These are phyloP conservation scores for Rhynchospora tenuis DNA, from an alignment of 176 grass and related monocot species.

Conservation along the genomic window DNA sequence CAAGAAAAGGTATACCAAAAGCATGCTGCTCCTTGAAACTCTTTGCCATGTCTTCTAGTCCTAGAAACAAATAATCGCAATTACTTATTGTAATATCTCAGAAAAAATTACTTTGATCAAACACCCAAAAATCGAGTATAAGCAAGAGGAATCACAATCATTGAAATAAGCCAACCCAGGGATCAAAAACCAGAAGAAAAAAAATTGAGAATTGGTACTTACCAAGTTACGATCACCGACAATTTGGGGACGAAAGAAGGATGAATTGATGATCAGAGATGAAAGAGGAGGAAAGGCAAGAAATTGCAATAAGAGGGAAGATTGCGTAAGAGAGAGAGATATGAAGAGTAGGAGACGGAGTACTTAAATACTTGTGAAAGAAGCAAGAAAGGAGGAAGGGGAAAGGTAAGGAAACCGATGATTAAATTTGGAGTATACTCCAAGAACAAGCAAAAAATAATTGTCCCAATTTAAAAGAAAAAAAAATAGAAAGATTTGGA, in stretches of 20 bases:
- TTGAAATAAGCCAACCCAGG: not conserved
- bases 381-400: not conserved
- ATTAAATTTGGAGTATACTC: conserved; percentile 13
- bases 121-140: not conserved
- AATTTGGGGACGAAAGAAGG: not conserved
- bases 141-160: not conserved
- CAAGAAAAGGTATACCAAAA: conserved; percentile 22
- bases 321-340: conserved; percentile 1
- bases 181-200: not conserved
- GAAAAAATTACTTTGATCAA: not conserved
- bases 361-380: conserved; percentile 18
- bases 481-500: not conserved
- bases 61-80: conserved; percentile 1
- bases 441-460: conserved; percentile 16
- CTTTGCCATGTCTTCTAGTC: conserved; percentile 17
- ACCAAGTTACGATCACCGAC: not conserved
- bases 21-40: conserved; percentile 34
- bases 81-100: not conserved
- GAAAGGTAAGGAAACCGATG: not conserved
- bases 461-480: not conserved
- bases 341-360: conserved; percentile 7
- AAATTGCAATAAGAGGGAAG: not conserved
- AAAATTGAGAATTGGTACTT: not conserved
- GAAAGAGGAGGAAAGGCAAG: not conserved
- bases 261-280: not conserved